Conservation (phyloP, 129 eudicot species). For the Chrysanthemum seticuspe region DNA sequence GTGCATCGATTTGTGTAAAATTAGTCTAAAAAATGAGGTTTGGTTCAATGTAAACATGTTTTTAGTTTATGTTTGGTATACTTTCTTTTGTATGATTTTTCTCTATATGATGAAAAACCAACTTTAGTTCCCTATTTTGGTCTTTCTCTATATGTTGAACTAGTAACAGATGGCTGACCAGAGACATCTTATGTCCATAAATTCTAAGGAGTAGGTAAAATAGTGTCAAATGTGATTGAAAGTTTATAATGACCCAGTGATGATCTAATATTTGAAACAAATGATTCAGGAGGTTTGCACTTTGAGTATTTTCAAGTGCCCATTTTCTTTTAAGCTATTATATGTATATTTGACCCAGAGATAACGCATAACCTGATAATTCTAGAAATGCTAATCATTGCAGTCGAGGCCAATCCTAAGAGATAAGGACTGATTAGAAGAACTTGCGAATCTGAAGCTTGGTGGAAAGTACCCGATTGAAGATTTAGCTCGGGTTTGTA, state of each 20-base stretch:
- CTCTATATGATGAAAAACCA: too few relatives aligned
- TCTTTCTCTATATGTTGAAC: too few relatives aligned
- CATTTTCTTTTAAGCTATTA: background rate
- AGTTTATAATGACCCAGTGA: background rate
- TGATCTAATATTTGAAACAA: background rate
- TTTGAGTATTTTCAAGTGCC: background rate
- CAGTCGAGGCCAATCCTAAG: slow-evolving; percentile 90
- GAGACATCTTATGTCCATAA: background rate
- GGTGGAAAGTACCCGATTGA: slow-evolving; percentile 85
- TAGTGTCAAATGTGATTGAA: background rate
- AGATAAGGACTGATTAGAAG: slow-evolving; percentile 88
- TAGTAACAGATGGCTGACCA: too few relatives aligned
- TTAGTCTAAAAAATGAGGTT: too few relatives aligned
- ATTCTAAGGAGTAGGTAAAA: too few relatives aligned
- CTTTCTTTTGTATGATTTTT: too few relatives aligned
- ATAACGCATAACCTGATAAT: background rate
- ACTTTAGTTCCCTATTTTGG: too few relatives aligned
- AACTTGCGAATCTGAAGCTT: slow-evolving; percentile 80
- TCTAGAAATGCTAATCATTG: slow-evolving; percentile 16
- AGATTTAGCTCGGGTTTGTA: slow-evolving; percentile 85
- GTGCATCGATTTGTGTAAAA: too few relatives aligned
- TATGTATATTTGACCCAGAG: background rate
- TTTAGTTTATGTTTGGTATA: too few relatives aligned
- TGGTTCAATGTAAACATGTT: too few relatives aligned
- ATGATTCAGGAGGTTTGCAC: background rate